phyloP scores from a whole-genome alignment of 2,329 filamentous ascomycete species.

The Beauveria asiatica region DNA sequence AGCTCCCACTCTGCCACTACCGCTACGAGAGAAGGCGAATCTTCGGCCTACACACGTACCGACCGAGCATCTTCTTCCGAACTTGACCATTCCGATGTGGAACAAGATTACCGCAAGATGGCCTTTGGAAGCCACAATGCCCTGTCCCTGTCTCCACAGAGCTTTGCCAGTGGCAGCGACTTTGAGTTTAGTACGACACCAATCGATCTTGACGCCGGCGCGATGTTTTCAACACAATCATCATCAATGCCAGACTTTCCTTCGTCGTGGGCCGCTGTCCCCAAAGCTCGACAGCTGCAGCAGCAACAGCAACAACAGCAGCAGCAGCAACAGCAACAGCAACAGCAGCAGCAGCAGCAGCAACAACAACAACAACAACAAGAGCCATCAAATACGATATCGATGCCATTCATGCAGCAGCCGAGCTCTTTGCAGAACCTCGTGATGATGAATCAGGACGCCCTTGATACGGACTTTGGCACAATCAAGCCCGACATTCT shows the following conservation, averaged over 20 bases:
- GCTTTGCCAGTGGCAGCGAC: slow-evolving; percentile 33
- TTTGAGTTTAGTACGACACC: slow-evolving; percentile 29
- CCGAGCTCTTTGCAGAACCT: slow-evolving; percentile 34
- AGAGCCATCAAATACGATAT: slow-evolving; percentile 1
- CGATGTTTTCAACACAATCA: slow-evolving; percentile 28
- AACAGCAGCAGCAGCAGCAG: slow-evolving; percentile 10
- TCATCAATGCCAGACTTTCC: slow-evolving; percentile 25
- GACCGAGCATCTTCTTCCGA: slow-evolving; percentile 48
- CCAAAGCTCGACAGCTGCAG: slow-evolving; percentile 18
- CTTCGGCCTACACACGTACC: slow-evolving; percentile 25
- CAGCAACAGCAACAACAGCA: not conserved
- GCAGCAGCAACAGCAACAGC: not conserved
- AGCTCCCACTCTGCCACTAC: not conserved
- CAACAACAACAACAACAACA: not conserved
- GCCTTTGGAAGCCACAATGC: slow-evolving; percentile 35
- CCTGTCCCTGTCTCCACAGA: slow-evolving; percentile 46
- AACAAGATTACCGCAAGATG: slow-evolving; percentile 43
- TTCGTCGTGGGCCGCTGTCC: slow-evolving; percentile 22
- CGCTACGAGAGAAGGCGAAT: slow-evolving; percentile 23
- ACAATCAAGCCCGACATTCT: slow-evolving; percentile 49
- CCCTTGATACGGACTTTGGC: slow-evolving; percentile 44
- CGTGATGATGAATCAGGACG: slow-evolving; percentile 39
- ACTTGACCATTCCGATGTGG: slow-evolving; percentile 46
- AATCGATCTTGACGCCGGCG: slow-evolving; percentile 24
- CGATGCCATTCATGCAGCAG: slow-evolving; percentile 35